phyloP scores from a whole-genome alignment of 805 yeast genomes.

The Groenewaldozyma tartarivorans region DNA sequence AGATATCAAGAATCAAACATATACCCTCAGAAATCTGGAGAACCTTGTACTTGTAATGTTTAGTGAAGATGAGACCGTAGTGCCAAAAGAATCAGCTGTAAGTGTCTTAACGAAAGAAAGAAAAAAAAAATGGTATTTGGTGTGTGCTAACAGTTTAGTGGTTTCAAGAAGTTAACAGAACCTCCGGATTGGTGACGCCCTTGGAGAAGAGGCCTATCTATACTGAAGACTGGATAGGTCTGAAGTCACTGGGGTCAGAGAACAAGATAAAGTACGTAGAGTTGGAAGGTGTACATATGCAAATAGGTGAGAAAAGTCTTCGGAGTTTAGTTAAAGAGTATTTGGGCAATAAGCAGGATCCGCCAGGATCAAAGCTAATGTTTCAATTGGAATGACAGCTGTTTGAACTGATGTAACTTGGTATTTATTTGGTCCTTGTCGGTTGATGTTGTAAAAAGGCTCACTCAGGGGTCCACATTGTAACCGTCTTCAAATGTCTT shows the following conservation, averaged over 20 bases:
- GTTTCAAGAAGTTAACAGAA: slow-evolving; percentile 46
- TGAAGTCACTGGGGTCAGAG: slow-evolving; percentile 36
- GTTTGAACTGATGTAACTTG: too few species aligned
- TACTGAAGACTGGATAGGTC: slow-evolving; percentile 50
- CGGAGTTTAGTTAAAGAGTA: slow-evolving; percentile 6
- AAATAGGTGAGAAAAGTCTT: slow-evolving; percentile 44
- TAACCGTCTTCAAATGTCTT: too few species aligned
- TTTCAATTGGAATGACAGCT: background rate
- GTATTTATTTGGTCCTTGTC: too few species aligned
- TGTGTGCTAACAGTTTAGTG: slow-evolving; percentile 14
- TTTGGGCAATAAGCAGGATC: background rate
- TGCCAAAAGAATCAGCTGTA: slow-evolving; percentile 64
- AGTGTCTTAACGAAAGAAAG: slow-evolving; percentile 10
- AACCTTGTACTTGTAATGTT: slow-evolving; percentile 53
- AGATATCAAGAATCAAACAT: slow-evolving; percentile 28
- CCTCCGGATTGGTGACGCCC: slow-evolving; percentile 34
- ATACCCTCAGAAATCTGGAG: slow-evolving; percentile 39
- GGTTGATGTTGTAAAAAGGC: too few species aligned
- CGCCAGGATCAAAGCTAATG: background rate
- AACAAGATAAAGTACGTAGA: slow-evolving; percentile 39
- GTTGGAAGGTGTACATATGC: slow-evolving; percentile 58
- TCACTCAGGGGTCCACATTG: too few species aligned
- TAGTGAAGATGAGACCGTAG: slow-evolving; percentile 52
- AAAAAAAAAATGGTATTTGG: background rate
- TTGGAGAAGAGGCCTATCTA: slow-evolving; percentile 43